These are phyloP conservation scores for Phyllosticta paracitricarpa DNA, from an alignment of 2,329 filamentous ascomycete genomes.

Conservation along the genomic window DNA sequence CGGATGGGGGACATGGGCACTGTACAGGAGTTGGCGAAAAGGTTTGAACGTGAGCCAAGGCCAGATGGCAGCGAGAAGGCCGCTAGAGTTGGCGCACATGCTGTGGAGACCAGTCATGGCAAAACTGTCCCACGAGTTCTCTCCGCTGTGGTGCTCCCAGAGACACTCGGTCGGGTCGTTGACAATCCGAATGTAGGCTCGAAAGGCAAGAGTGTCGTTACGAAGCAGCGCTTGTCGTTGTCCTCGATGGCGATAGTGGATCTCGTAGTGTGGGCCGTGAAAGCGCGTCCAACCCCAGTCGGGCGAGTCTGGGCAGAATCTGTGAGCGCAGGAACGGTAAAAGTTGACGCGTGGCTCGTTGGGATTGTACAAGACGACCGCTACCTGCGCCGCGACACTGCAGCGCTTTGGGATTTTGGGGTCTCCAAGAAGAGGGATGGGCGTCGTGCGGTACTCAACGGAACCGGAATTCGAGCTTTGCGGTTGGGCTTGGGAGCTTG, in stretches of 20 bases:
- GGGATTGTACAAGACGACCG: slow-evolving; percentile 54
- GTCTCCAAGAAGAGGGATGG: slow-evolving; percentile 26
- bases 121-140: slow-evolving; percentile 48
- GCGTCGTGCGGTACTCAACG: slow-evolving; percentile 21
- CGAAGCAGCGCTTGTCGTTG: slow-evolving; percentile 50
- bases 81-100: slow-evolving; percentile 19
- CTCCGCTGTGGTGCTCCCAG: slow-evolving; percentile 49
- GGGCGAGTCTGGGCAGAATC: slow-evolving; percentile 47
- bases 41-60: slow-evolving; percentile 51
- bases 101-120: slow-evolving; percentile 46
- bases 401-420: slow-evolving; percentile 29
- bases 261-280: slow-evolving; percentile 48
- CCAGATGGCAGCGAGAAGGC: slow-evolving; percentile 45
- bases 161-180: slow-evolving; percentile 50
- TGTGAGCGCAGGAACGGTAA: slow-evolving; percentile 47
- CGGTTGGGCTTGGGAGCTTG: neutral
- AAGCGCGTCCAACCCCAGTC: slow-evolving; percentile 58
- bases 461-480: neutral
- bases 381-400: slow-evolving; percentile 48
- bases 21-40: slow-evolving; percentile 47
- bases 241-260: slow-evolving; percentile 45
- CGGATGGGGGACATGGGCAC: slow-evolving; percentile 37
- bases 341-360: slow-evolving; percentile 50
- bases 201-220: slow-evolving; percentile 52
- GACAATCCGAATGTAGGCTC: slow-evolving; percentile 51